phyloP scores from a whole-genome alignment of 495 filamentous ascomycete genomes.

The Letharia lupina region DNA sequence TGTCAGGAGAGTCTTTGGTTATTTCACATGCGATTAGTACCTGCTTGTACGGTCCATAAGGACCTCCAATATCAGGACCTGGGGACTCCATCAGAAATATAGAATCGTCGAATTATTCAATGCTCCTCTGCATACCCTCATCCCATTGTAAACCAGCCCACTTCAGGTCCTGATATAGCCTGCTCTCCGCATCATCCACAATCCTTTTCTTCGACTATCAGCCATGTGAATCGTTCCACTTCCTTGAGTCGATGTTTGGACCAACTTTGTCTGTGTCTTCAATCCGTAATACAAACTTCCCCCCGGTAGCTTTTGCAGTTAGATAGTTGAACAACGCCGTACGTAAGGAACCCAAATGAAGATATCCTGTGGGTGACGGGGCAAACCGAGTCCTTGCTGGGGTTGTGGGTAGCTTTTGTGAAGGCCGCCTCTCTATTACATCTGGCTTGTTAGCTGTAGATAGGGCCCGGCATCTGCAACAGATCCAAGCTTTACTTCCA shows the following conservation, averaged over 20 bases:
- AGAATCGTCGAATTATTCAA: background rate
- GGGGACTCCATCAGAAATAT: conserved; percentile 8
- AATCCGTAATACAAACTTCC: conserved; percentile 85
- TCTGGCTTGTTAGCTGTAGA: conserved; percentile 29
- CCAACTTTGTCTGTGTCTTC: conserved; percentile 93
- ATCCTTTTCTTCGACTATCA: conserved; percentile 59
- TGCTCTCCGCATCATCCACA: conserved; percentile 66
- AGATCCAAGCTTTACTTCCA: conserved; percentile 30
- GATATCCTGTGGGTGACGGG: conserved; percentile 86
- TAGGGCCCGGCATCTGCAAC: conserved; percentile 33
- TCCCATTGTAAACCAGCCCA: conserved; percentile 94
- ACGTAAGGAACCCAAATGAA: conserved; percentile 84
- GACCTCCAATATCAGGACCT: conserved; percentile 74
- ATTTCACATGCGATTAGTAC: conserved; percentile 33
- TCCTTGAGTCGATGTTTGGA: background rate
- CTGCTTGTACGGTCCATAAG: conserved; percentile 79
- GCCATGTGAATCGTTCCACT: conserved; percentile 21
- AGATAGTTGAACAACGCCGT: conserved; percentile 92
- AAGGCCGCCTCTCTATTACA: conserved; percentile 28
- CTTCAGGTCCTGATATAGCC: conserved; percentile 65
- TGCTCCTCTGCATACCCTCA: conserved; percentile 54
- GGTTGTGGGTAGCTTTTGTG: conserved; percentile 40
- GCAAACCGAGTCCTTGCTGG: conserved; percentile 91
- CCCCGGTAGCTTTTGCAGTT: conserved; percentile 74
- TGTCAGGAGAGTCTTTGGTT: conserved; percentile 19